Conservation (phyloP, 495 filamentous ascomycete species). For the Penicillium samsonianum region DNA sequence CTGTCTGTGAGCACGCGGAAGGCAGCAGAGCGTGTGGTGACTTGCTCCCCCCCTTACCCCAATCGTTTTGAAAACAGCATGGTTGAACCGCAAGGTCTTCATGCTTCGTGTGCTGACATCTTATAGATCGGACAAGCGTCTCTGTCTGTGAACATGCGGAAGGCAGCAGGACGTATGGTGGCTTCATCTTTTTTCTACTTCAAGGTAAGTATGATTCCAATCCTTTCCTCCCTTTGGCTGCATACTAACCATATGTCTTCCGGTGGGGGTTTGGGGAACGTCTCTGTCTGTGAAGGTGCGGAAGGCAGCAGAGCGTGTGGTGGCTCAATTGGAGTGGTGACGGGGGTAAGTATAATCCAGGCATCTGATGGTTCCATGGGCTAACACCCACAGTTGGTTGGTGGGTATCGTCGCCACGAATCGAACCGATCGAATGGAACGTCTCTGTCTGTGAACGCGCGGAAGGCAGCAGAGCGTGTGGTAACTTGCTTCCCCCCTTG, state of each 20-base stretch:
- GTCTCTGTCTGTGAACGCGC: slow-evolving; percentile 11
- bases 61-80: neutral
- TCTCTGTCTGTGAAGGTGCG: neutral
- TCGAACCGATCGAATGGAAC: neutral
- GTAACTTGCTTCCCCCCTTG: neutral
- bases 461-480: neutral
- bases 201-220: neutral
- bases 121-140: neutral
- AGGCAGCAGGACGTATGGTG: slow-evolving; percentile 1
- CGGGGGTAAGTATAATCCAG: too few relatives aligned
- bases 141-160: slow-evolving; percentile 6
- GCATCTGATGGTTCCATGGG: too few relatives aligned
- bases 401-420: neutral
- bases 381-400: neutral
- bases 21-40: neutral
- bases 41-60: neutral
- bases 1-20: slow-evolving; percentile 3
- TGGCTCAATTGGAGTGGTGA: too few relatives aligned
- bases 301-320: slow-evolving; percentile 5
- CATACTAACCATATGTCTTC: neutral
- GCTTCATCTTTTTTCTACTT: neutral
- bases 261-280: neutral
- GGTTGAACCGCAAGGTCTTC: neutral
- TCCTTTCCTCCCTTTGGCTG: neutral
- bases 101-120: neutral